Percentiles rank a stretch among this genome's conserved stretches.
phyloP scores from a whole-genome alignment of 1,284 basidiomycete genomes.

The Salmacisia buchloeana region DNA sequence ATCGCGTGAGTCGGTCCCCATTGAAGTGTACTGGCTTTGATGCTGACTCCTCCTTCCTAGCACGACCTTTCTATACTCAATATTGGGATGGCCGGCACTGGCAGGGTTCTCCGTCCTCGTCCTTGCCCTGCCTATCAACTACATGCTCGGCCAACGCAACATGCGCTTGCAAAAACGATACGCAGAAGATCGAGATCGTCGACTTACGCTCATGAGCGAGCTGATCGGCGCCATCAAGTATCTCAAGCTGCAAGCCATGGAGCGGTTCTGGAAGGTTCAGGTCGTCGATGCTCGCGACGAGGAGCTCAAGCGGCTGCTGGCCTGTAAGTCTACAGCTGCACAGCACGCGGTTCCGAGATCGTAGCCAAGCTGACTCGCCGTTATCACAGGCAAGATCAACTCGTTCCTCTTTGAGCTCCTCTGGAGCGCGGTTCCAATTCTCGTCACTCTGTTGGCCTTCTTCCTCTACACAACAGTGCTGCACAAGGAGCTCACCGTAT shows the following conservation, averaged over 20 bases:
- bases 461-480: slow-evolving; percentile 50
- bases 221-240: slow-evolving; percentile 66
- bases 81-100: slow-evolving; percentile 77
- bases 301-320: slow-evolving; percentile 38
- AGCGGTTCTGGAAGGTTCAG: slow-evolving; percentile 28
- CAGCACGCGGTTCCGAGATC: slow-evolving; percentile 22
- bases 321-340: slow-evolving; percentile 44
- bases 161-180: slow-evolving; percentile 67
- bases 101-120: slow-evolving; percentile 74
- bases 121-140: slow-evolving; percentile 70
- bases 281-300: slow-evolving; percentile 33
- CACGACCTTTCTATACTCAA: slow-evolving; percentile 52
- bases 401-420: slow-evolving; percentile 52
- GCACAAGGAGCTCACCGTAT: slow-evolving; percentile 52
- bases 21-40: slow-evolving; percentile 62
- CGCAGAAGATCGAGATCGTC: slow-evolving; percentile 68
- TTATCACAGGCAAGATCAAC: slow-evolving; percentile 10
- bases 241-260: slow-evolving; percentile 58
- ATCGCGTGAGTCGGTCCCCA: slow-evolving; percentile 58
- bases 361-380: not conserved
- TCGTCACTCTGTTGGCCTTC: slow-evolving; percentile 24
- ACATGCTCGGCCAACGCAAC: slow-evolving; percentile 61
- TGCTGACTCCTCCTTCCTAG: not conserved
- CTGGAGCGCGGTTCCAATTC: slow-evolving; percentile 23
- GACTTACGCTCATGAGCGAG: slow-evolving; percentile 80